A percentile compares a stretch with the other conserved stretches of the same genome.
Conservation (phyloP, 2,329 filamentous ascomycete genomes). For the Parafenestella ontariensis region DNA sequence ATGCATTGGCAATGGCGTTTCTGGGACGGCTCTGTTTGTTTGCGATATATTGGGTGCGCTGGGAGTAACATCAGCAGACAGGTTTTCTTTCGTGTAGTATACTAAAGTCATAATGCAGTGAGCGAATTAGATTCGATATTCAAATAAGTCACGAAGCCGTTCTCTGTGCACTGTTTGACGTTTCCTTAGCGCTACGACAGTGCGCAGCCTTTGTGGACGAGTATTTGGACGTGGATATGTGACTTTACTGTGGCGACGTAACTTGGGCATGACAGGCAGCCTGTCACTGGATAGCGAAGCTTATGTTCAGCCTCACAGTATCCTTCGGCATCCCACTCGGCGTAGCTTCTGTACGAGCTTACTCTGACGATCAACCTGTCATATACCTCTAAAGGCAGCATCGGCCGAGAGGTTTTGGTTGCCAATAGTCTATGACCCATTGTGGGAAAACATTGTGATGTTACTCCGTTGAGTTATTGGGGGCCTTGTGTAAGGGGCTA, state of each 20-base stretch:
- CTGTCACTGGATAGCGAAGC: neutral
- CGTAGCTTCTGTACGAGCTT: neutral
- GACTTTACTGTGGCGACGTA: neutral
- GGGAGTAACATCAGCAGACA: neutral
- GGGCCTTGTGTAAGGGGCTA: neutral
- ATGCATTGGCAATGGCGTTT: neutral
- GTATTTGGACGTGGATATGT: neutral
- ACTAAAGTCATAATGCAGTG: conserved; percentile 1
- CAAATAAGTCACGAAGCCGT: neutral
- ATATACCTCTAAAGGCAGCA: neutral
- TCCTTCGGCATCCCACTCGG: neutral
- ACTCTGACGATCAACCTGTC: neutral
- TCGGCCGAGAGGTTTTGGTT: neutral
- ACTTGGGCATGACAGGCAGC: neutral
- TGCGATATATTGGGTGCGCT: neutral
- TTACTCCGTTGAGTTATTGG: neutral
- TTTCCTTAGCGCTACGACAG: neutral
- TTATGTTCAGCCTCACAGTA: neutral
- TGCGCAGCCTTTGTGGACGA: neutral
- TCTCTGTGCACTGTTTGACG: neutral
- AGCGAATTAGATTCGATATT: neutral
- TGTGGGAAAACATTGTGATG: neutral
- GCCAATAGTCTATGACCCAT: neutral
- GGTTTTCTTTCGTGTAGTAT: conserved; percentile 1
- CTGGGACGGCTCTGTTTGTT: neutral